Percentiles rank a stretch among this genome's conserved stretches.
These are phyloP conservation scores for Meyerozyma sp. DNA, from an alignment of 1,139 yeast genomes.

Conservation along the genomic window DNA sequence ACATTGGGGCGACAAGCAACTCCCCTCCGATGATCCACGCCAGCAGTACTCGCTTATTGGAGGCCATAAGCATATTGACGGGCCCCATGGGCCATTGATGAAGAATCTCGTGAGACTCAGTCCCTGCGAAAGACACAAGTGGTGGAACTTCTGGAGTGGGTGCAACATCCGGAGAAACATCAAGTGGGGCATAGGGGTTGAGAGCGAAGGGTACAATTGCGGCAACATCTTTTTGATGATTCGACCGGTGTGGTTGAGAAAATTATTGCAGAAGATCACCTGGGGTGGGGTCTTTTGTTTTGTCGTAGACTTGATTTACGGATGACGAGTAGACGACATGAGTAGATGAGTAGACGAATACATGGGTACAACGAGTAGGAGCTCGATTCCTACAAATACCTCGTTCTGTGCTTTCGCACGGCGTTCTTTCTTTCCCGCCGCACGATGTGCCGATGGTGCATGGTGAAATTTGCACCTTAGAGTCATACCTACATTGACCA, in stretches of 20 bases:
- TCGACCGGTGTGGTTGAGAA: constrained; percentile 45
- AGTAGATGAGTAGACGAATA: not conserved
- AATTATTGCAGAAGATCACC: constrained; percentile 46
- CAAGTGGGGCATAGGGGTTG: constrained; percentile 83
- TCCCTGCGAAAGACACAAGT: constrained; percentile 79
- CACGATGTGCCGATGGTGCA: not conserved
- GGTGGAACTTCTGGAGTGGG: constrained; percentile 67
- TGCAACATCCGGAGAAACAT: constrained; percentile 74
- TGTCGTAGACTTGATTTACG: constrained; percentile 53
- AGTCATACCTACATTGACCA: not conserved
- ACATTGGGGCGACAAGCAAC: constrained; percentile 84
- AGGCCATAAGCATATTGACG: constrained; percentile 85
- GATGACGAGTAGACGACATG: constrained; percentile 19
- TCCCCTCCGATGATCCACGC: constrained; percentile 63
- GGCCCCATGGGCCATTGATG: constrained; percentile 84
- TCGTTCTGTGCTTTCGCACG: not conserved
- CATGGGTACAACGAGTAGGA: no score
- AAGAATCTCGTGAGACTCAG: constrained; percentile 66
- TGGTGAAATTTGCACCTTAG: not conserved
- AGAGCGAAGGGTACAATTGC: constrained; percentile 71
- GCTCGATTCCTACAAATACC: no score
- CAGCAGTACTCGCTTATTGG: constrained; percentile 79
- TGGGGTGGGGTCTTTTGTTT: constrained; percentile 72
- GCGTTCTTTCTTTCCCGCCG: not conserved
- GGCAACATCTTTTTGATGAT: constrained; percentile 54